Evolutionary conservation across 768 basidiomycete genomes (phyloP).

Genomic region (Auriscalpium microsporum): DNA sequence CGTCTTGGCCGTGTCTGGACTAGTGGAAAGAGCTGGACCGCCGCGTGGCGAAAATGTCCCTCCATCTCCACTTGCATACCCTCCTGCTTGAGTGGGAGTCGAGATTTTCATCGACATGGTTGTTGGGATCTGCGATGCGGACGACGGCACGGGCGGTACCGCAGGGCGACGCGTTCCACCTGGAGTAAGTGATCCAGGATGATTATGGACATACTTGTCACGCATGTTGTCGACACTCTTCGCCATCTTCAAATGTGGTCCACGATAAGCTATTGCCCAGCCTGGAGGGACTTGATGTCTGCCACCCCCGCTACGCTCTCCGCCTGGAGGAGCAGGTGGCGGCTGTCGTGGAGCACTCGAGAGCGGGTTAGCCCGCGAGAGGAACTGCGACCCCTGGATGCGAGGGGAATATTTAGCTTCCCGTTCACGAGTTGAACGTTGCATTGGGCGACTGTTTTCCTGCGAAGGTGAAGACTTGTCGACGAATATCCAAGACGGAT

Average conservation of each 20-base stretch:
- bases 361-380: conserved; percentile 14
- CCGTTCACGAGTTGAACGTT: conserved; percentile 5
- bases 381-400: conserved; percentile 3
- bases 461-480: conserved; percentile 1
- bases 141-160: conserved; percentile 8
- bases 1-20: background rate
- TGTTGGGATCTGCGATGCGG: background rate
- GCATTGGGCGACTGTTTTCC: background rate
- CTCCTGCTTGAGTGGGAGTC: background rate
- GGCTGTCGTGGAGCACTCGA: conserved; percentile 15
- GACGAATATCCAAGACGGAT: background rate
- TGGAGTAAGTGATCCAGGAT: background rate
- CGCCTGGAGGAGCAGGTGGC: conserved; percentile 10
- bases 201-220: conserved; percentile 1
- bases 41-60: background rate
- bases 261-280: conserved; percentile 46
- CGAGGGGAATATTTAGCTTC: conserved; percentile 13
- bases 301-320: conserved; percentile 16
- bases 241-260: conserved; percentile 17
- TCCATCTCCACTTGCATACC: background rate
- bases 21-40: background rate
- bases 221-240: conserved; percentile 16
- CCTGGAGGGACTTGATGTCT: conserved; percentile 38
- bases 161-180: conserved; percentile 2
- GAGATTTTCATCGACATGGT: background rate